These are phyloP conservation scores for Tricholoma saponaceum DNA, from an alignment of 768 basidiomycete species.

Conservation along the genomic window DNA sequence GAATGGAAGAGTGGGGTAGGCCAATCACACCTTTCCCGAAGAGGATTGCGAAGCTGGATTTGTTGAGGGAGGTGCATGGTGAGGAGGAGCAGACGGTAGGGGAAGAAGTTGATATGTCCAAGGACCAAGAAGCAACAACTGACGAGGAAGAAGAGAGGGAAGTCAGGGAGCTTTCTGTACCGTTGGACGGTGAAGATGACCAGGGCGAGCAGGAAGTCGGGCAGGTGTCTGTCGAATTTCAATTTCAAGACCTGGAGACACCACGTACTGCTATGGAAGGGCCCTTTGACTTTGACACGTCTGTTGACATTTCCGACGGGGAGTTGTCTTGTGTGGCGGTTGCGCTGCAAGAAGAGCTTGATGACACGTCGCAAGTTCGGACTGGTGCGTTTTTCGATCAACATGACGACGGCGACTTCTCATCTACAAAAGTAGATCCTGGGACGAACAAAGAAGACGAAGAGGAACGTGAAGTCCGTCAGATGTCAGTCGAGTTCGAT, in stretches of 20 bases:
- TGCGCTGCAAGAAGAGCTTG: background rate
- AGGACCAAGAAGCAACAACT: conserved; percentile 19
- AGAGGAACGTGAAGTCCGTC: conserved; percentile 4
- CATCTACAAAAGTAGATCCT: background rate
- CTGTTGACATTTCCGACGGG: conserved; percentile 3
- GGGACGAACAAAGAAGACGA: conserved; percentile 11
- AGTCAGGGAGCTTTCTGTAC: conserved; percentile 22
- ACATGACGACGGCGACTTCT: background rate
- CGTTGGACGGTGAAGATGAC: conserved; percentile 21
- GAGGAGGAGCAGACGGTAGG: conserved; percentile 16
- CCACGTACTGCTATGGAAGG: background rate
- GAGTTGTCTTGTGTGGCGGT: background rate
- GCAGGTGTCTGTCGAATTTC: conserved; percentile 16
- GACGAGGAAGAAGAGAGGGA: conserved; percentile 22
- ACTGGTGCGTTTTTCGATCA: background rate
- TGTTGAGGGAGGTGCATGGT: conserved; percentile 15
- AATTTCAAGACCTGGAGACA: background rate
- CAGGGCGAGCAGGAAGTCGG: conserved; percentile 19
- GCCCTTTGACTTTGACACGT: conserved; percentile 12
- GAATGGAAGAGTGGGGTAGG: conserved; percentile 60
- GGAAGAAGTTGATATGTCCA: conserved; percentile 20
- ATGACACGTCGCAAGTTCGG: background rate
- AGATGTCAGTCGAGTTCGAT: conserved; percentile 4
- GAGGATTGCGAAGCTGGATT: conserved; percentile 15
- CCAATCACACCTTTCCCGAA: conserved; percentile 66